These are phyloP conservation scores for Amphichorda felina DNA, from an alignment of 2,329 filamentous ascomycete genomes.

Conservation along the genomic window DNA sequence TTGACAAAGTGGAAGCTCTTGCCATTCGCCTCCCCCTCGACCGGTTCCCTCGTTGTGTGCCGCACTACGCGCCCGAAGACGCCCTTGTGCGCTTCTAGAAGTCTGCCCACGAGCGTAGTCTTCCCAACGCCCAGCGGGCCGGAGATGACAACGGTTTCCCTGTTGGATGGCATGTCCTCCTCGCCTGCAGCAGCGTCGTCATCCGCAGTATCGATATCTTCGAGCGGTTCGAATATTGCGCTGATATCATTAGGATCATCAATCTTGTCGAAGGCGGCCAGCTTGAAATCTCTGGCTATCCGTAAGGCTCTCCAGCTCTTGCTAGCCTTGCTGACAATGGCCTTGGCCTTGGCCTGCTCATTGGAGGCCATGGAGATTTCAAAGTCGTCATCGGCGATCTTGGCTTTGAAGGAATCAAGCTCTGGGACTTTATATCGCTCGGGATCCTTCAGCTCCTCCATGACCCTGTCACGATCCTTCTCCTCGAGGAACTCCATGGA, in stretches of 20 bases:
- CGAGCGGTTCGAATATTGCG: slow-evolving; percentile 39
- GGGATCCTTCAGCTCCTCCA: slow-evolving; percentile 58
- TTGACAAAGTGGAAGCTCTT: slow-evolving; percentile 45
- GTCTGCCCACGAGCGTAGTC: slow-evolving; percentile 47
- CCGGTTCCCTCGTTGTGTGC: slow-evolving; percentile 40
- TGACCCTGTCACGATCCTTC: slow-evolving; percentile 41
- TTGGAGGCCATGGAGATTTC: slow-evolving; percentile 73
- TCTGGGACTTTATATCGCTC: slow-evolving; percentile 57
- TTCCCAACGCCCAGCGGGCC: slow-evolving; percentile 53
- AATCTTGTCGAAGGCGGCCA: slow-evolving; percentile 76
- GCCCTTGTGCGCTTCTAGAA: slow-evolving; percentile 51
- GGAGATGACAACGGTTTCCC: slow-evolving; percentile 51
- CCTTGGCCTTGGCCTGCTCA: slow-evolving; percentile 40
- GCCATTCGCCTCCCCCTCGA: slow-evolving; percentile 38
- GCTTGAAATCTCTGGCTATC: slow-evolving; percentile 60
- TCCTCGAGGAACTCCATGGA: slow-evolving; percentile 70
- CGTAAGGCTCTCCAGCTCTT: slow-evolving; percentile 85
- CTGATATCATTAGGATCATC: slow-evolving; percentile 67
- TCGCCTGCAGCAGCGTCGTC: slow-evolving; percentile 17
- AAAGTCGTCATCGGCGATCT: slow-evolving; percentile 69
- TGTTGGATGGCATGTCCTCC: slow-evolving; percentile 32
- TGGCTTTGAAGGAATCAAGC: slow-evolving; percentile 56
- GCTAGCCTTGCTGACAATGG: slow-evolving; percentile 65
- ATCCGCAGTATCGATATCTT: slow-evolving; percentile 25
- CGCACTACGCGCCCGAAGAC: slow-evolving; percentile 49